Evolutionary conservation across 257 asterid species (phyloP).

Genomic region (Verbascum thapsus): DNA sequence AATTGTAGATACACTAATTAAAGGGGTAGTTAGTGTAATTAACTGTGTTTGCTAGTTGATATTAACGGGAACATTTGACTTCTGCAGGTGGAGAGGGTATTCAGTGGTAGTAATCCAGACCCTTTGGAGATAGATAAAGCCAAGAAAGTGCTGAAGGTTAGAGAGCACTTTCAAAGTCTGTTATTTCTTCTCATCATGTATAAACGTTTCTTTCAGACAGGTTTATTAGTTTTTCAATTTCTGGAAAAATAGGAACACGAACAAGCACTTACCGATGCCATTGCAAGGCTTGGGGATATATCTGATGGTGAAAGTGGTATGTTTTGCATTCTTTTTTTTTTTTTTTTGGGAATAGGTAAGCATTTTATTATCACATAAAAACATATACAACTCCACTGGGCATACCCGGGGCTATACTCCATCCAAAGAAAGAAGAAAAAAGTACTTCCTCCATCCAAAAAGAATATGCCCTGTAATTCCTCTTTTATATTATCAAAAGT

Average conservation of each 20-base stretch:
- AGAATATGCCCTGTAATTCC: too few relatives aligned
- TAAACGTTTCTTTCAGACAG: conserved; percentile 4
- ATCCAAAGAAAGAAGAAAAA: too few relatives aligned
- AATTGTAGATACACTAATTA: too few relatives aligned
- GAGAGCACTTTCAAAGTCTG: neutral
- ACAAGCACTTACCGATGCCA: conserved; percentile 73
- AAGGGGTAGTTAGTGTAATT: too few relatives aligned
- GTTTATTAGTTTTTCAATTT: conserved; percentile 7
- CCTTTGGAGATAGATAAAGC: conserved; percentile 65
- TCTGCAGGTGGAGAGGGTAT: conserved; percentile 71
- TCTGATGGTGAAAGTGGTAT: conserved; percentile 90
- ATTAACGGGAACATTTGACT: conserved; percentile 16
- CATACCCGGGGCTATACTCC: too few relatives aligned
- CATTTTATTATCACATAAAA: neutral
- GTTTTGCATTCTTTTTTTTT: conserved; percentile 12
- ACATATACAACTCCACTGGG: too few relatives aligned
- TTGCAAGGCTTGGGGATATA: conserved; percentile 66
- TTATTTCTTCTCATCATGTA: conserved; percentile 2
- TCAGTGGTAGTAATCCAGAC: conserved; percentile 50
- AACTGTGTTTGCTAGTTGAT: neutral
- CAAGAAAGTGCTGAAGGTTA: conserved; percentile 63
- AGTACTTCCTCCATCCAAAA: neutral
- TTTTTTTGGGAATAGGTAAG: too few relatives aligned
- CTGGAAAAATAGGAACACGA: conserved; percentile 71
- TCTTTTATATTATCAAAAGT: too few relatives aligned